Evolutionary conservation across 441 rosid genomes (phyloP).

Genomic region (Populus hybrid): DNA sequence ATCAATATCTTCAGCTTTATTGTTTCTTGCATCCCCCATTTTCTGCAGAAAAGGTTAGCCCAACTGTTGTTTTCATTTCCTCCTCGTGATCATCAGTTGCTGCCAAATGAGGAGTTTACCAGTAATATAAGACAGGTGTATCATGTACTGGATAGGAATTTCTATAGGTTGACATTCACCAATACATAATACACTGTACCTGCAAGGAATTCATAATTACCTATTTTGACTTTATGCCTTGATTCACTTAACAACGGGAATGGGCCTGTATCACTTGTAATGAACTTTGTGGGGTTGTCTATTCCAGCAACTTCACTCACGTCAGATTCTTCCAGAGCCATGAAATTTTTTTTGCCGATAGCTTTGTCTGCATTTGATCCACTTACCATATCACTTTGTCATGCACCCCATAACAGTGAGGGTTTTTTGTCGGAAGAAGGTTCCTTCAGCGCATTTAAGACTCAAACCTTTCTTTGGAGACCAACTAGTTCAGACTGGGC

Average conservation of each 20-base stretch:
- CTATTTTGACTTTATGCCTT: constrained; percentile 28
- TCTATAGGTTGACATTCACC: neutral
- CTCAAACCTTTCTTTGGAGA: constrained; percentile 74
- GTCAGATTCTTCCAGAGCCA: constrained; percentile 6
- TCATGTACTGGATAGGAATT: neutral
- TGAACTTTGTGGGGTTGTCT: constrained; percentile 19
- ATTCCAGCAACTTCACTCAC: constrained; percentile 21
- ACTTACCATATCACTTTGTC: constrained; percentile 30
- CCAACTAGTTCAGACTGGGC: constrained; percentile 88
- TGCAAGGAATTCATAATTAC: constrained; percentile 26
- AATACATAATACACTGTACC: neutral
- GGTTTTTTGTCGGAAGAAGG: constrained; percentile 41
- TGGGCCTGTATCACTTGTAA: constrained; percentile 19
- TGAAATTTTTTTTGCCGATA: constrained; percentile 18
- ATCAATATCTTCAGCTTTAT: constrained; percentile 14
- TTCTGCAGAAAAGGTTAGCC: constrained; percentile 15
- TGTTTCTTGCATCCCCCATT: constrained; percentile 17
- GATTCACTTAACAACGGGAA: constrained; percentile 13
- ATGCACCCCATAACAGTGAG: constrained; percentile 38
- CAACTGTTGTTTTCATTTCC: constrained; percentile 19
- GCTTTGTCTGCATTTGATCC: constrained; percentile 23
- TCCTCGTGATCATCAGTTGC: constrained; percentile 25
- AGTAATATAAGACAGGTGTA: neutral
- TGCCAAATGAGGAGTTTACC: constrained; percentile 18
- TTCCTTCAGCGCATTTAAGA: constrained; percentile 66